Conservation (phyloP, 768 basidiomycete species). For the Pisolithus marmoratus region DNA sequence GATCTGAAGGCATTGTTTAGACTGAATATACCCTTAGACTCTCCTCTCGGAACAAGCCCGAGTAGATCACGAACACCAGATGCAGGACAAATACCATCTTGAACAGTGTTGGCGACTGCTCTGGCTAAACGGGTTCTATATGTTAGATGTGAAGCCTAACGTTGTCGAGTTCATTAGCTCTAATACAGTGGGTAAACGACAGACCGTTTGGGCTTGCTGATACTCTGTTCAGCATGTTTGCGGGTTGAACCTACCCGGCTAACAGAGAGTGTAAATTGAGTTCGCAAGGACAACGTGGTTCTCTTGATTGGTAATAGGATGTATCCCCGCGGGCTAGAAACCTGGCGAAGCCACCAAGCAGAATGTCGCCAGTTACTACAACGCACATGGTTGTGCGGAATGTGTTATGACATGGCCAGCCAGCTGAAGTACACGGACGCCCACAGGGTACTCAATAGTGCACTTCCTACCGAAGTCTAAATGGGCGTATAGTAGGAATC, state of each 20-base stretch:
- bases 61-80: too few species aligned
- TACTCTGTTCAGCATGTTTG: background rate
- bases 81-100: too few species aligned
- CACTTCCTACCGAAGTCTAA: conserved; percentile 50
- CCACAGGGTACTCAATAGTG: conserved; percentile 48
- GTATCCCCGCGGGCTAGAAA: conserved; percentile 43
- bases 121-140: too few species aligned
- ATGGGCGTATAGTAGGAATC: conserved; percentile 49
- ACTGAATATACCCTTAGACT: too few species aligned
- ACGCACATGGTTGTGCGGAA: conserved; percentile 56
- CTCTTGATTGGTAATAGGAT: conserved; percentile 43
- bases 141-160: too few species aligned
- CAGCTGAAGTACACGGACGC: background rate
- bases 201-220: background rate
- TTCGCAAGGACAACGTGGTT: conserved; percentile 60
- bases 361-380: conserved; percentile 65
- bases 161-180: too few species aligned
- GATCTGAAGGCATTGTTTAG: too few species aligned
- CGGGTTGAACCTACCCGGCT: conserved; percentile 58
- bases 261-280: conserved; percentile 50
- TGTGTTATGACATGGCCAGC: conserved; percentile 16
- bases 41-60: too few species aligned
- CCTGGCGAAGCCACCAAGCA: conserved; percentile 55
- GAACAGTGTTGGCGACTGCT: too few species aligned
- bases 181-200: too few species aligned